These are phyloP conservation scores for Flaveria brownii DNA, from an alignment of 129 eudicot genomes.

Conservation along the genomic window DNA sequence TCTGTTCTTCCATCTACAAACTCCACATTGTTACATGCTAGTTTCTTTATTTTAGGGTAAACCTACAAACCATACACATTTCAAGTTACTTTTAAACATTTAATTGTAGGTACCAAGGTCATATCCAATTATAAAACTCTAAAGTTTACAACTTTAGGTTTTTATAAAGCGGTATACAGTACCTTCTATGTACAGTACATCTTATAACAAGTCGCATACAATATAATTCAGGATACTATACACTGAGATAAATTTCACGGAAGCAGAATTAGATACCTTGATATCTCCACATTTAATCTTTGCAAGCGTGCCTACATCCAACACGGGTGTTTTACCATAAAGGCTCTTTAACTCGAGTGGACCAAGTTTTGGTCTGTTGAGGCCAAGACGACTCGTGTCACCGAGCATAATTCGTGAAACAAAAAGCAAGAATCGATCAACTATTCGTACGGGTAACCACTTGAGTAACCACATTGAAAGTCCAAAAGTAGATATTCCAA, in stretches of 20 bases:
- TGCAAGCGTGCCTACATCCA: slow-evolving; percentile 63
- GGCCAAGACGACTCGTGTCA: slow-evolving; percentile 46
- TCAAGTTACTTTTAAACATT: background rate
- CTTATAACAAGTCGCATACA: background rate
- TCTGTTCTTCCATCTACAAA: slow-evolving; percentile 56
- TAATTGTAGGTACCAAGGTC: background rate
- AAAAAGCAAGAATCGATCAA: slow-evolving; percentile 50
- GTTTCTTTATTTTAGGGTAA: slow-evolving; percentile 51
- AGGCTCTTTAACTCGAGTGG: slow-evolving; percentile 51
- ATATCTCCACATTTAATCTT: slow-evolving; percentile 50
- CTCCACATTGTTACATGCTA: slow-evolving; percentile 43
- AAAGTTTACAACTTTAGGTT: background rate
- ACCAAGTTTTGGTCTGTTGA: slow-evolving; percentile 54
- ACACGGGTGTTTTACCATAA: slow-evolving; percentile 64
- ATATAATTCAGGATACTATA: background rate
- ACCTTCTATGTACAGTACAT: background rate
- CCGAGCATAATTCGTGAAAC: slow-evolving; percentile 53
- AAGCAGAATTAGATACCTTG: slow-evolving; percentile 41
- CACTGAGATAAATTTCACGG: background rate
- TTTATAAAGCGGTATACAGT: background rate
- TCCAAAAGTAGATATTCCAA: slow-evolving; percentile 64
- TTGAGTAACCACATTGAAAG: slow-evolving; percentile 54
- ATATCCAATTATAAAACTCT: background rate
- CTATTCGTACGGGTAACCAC: slow-evolving; percentile 55
- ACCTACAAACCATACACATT: slow-evolving; percentile 40